These are phyloP conservation scores for Pulicaria dysenterica DNA, from an alignment of 129 eudicot species.

Conservation along the genomic window DNA sequence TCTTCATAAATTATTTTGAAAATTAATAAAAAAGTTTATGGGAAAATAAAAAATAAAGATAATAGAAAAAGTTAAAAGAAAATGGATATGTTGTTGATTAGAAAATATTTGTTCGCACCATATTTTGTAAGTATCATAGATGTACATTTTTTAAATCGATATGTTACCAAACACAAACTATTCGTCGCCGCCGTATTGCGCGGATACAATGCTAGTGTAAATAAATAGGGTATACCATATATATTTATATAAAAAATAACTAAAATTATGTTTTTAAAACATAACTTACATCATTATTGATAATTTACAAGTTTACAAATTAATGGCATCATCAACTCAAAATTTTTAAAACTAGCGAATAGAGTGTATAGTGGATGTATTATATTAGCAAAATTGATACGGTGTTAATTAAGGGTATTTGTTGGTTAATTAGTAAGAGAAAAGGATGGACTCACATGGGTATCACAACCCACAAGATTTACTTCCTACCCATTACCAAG, in stretches of 20 bases:
- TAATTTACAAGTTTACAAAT: not conserved
- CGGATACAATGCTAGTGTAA: too few species aligned
- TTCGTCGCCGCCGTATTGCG: too few species aligned
- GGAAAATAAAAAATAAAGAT: too few species aligned
- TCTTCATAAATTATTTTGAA: too few species aligned
- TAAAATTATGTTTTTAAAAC: not conserved
- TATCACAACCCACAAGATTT: conserved; percentile 14
- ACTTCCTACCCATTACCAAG: conserved; percentile 23
- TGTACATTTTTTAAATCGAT: too few species aligned
- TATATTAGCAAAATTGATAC: conserved; percentile 5
- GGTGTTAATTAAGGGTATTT: conserved; percentile 14
- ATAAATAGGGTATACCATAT: not conserved
- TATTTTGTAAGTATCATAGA: too few species aligned
- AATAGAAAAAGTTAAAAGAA: too few species aligned
- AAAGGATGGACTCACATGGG: conserved; percentile 31
- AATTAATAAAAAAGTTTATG: too few species aligned
- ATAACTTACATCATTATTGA: not conserved
- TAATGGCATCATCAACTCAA: not conserved
- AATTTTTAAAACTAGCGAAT: not conserved
- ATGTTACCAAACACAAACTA: too few species aligned
- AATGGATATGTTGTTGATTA: too few species aligned
- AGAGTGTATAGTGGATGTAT: conserved; percentile 16
- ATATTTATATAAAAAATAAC: not conserved
- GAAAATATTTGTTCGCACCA: too few species aligned
- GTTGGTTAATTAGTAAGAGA: conserved; percentile 22